Evolutionary conservation across 345 rosid genomes (phyloP).

Genomic region (Ceriops zippeliana): DNA sequence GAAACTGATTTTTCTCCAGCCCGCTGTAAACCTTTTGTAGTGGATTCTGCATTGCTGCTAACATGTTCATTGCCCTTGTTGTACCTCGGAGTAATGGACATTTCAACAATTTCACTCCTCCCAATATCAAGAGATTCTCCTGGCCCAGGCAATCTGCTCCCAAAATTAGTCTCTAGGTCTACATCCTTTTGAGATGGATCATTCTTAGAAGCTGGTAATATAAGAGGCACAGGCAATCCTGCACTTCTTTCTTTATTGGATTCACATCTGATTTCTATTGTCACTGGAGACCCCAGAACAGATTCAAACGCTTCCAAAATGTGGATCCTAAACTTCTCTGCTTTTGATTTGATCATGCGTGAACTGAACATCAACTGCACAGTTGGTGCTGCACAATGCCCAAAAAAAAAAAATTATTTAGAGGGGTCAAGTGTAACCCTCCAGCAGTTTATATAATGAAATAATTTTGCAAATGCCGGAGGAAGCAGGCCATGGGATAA

Average conservation of each 20-base stretch:
- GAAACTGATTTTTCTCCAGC: slow-evolving; percentile 24
- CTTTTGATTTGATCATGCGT: slow-evolving; percentile 45
- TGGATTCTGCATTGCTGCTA: slow-evolving; percentile 29
- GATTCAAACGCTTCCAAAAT: slow-evolving; percentile 80
- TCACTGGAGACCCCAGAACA: slow-evolving; percentile 72
- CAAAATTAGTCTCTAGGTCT: slow-evolving; percentile 20
- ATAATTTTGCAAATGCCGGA: not conserved
- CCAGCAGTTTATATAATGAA: not conserved
- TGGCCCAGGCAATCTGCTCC: slow-evolving; percentile 20
- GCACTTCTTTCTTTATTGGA: slow-evolving; percentile 38
- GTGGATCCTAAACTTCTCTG: slow-evolving; percentile 62
- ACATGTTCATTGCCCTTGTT: slow-evolving; percentile 26
- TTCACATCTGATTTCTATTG: slow-evolving; percentile 77
- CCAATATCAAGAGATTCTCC: slow-evolving; percentile 32
- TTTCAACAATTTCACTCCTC: slow-evolving; percentile 71
- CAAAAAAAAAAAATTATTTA: not conserved
- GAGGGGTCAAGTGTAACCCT: not conserved
- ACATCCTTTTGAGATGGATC: slow-evolving; percentile 31
- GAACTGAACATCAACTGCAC: slow-evolving; percentile 78
- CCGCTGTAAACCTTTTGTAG: slow-evolving; percentile 28
- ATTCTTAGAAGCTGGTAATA: slow-evolving; percentile 43
- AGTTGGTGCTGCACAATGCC: slow-evolving; percentile 66
- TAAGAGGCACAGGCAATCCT: slow-evolving; percentile 28
- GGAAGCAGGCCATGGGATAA: too few species aligned
- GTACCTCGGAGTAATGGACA: slow-evolving; percentile 45